phyloP scores from a whole-genome alignment of 75 land plant species.

The Picea glauca region DNA sequence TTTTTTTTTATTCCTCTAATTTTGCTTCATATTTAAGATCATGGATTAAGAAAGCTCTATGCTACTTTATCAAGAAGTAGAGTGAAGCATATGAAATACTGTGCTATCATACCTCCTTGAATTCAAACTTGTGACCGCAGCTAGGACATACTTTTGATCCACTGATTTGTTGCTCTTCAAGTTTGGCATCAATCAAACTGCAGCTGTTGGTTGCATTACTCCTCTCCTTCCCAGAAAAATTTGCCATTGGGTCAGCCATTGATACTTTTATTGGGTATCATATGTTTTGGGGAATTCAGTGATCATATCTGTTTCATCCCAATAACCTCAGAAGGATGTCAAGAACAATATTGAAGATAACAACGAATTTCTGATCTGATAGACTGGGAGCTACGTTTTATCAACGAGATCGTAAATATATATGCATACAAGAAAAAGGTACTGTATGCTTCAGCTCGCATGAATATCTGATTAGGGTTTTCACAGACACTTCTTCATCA shows the following conservation, averaged over 20 bases:
- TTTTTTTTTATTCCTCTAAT: not conserved
- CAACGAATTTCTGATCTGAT: not conserved
- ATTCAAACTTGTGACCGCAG: slow-evolving; percentile 10
- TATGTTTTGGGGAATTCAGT: not conserved
- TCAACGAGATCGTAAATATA: not conserved
- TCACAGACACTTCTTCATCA: not conserved
- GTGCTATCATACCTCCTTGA: slow-evolving; percentile 4
- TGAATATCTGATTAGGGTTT: slow-evolving; percentile 3
- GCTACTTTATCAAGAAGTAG: not conserved
- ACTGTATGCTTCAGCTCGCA: not conserved
- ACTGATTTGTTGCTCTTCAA: slow-evolving; percentile 13
- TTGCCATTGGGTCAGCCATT: slow-evolving; percentile 8
- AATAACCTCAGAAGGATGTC: not conserved
- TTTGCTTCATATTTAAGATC: too few species aligned
- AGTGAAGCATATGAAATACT: not conserved
- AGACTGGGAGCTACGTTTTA: not conserved
- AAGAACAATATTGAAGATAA: not conserved
- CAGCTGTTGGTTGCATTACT: not conserved
- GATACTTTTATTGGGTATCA: not conserved
- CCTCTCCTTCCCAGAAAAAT: slow-evolving; percentile 1
- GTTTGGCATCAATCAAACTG: slow-evolving; percentile 13
- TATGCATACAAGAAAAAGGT: not conserved
- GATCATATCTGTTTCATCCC: not conserved
- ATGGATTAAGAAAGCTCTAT: too few species aligned
- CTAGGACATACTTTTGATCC: slow-evolving; percentile 14